These are phyloP conservation scores for Corymbia calophylla DNA, from an alignment of 441 rosid species.

Conservation along the genomic window DNA sequence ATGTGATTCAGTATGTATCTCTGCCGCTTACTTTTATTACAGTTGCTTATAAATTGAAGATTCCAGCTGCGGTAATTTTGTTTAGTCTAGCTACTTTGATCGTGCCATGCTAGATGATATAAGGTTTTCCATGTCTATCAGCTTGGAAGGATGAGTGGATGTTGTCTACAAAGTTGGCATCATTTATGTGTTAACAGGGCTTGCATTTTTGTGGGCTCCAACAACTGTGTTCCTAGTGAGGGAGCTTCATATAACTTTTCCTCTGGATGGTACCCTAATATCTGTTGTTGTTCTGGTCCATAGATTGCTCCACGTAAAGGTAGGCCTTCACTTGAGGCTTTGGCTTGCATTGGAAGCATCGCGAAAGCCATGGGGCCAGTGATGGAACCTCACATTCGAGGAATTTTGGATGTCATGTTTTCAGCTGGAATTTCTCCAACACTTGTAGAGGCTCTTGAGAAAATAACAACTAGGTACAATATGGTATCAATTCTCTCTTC, in stretches of 20 bases:
- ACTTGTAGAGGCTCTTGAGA: constrained; percentile 90
- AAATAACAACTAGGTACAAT: constrained; percentile 69
- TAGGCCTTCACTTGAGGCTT: constrained; percentile 94
- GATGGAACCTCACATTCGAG: constrained; percentile 85
- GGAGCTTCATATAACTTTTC: neutral
- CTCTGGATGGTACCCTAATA: neutral
- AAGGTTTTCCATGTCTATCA: neutral
- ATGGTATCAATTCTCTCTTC: neutral
- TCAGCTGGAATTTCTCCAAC: constrained; percentile 83
- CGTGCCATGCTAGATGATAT: neutral
- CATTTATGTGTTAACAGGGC: neutral
- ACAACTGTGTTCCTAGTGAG: neutral
- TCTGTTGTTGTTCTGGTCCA: neutral
- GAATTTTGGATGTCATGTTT: constrained; percentile 89
- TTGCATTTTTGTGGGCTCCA: neutral
- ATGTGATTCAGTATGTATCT: constrained; percentile 86
- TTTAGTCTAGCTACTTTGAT: neutral
- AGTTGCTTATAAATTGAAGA: neutral
- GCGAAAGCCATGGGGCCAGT: constrained; percentile 94
- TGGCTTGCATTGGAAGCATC: constrained; percentile 97
- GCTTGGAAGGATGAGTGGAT: neutral
- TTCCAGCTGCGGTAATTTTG: constrained; percentile 3
- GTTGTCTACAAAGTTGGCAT: neutral
- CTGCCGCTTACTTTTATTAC: neutral
- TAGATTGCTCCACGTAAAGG: constrained; percentile 99